Base-by-base conservation (phyloP, 441 rosid genomes). In the Gossypium trilobum region DNA sequence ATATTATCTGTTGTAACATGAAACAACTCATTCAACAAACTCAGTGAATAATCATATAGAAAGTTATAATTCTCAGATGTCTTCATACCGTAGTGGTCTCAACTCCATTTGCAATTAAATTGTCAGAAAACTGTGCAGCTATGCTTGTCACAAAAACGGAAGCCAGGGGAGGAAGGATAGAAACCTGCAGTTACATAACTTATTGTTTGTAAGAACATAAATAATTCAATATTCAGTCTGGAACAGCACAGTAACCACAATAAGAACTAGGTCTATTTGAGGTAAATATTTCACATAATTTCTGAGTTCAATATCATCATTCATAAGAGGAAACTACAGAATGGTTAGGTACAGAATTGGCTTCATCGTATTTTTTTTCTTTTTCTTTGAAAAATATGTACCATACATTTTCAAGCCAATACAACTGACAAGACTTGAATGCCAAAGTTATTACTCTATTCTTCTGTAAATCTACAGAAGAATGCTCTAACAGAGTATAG, bases 81-180 rank as follows among this genome's bases (percentile, higher is more conserved):
- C 57, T 77, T 54, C 74, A 73, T 87, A 94, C 97, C 90, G 33
- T 87, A 33, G 97, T 92, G 74, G 89, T 89, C 50, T 89, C 93
- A 75, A 90, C 87, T 71, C 99, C 97, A 70, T 71, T 88, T 63
- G 95, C 60, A 59, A 94, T 94, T 70, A 92, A 84, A 76, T 83
- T 83, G 83, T 94, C 99, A 57, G 99, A 97, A 69, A 88, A 70
- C 74, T 92, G 99, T 70, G 99, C 80, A 68, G 95, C 97, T 55
- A 86, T 50, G 74, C 82, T 86, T 42, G 96, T 88, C 70, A 92
- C 92, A 4, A 94, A 80, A 78, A 89, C 73, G 20, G 97, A 94
- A 81, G 97, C 93, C 78, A 92, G 73, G 29, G 99, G 97, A 73
- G 99, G 99, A 82, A 94, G 99, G 87, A 94, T 87, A 20, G 99